Base-by-base conservation (phyloP, 1,284 basidiomycete genomes). In the Hortiboletus rubellus region DNA sequence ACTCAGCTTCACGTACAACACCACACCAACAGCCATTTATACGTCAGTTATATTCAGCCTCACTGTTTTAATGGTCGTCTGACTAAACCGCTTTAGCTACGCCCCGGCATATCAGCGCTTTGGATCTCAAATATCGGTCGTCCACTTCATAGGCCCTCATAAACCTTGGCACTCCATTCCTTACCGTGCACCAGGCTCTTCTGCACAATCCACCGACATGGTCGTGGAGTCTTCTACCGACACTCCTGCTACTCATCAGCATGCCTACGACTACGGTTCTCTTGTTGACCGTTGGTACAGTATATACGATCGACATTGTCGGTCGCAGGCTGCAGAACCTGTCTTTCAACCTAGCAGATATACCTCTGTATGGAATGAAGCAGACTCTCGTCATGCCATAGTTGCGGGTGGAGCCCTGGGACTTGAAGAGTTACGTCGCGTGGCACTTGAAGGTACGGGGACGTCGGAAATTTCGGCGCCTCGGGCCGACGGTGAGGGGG, bases 11-110 rank as follows among this genome's bases (percentile, higher is more conserved):
- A 93, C 87, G 64, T 99, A 97, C 77, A 99, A 99, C 72, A 96
- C 94, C 9, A 98, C 96, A 2, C 96, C 96, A 11, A 94, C 94
- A n/a, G 94, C 94, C 52, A 93, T 91, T 52, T 99, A 99, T 78
- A 96, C 93, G 87, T 95, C 70, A 80, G 91, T 82, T 30, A 63
- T 52, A 22, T 54, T 48, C 60, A 57, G 62, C 60, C 60, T 56
- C 51, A 61, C 50, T 60, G 55, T 60, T 62, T 62, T 54, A 59
- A 61, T 66, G 54, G 63, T 63, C 59, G 65, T 56, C 68, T 69
- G 62, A 64, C 55, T 52, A 36, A 31, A 57, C 60, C 61, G 60
- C 57, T 64, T 61, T 68, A 94, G 92, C 46, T 98, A 97, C 75
- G 93, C 93, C 5, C 96, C 96, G 52, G 96, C 96, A 8, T 98